Evolutionary conservation across 106 monocot genomes (phyloP).

Genomic region (Apostasia ramifera): DNA sequence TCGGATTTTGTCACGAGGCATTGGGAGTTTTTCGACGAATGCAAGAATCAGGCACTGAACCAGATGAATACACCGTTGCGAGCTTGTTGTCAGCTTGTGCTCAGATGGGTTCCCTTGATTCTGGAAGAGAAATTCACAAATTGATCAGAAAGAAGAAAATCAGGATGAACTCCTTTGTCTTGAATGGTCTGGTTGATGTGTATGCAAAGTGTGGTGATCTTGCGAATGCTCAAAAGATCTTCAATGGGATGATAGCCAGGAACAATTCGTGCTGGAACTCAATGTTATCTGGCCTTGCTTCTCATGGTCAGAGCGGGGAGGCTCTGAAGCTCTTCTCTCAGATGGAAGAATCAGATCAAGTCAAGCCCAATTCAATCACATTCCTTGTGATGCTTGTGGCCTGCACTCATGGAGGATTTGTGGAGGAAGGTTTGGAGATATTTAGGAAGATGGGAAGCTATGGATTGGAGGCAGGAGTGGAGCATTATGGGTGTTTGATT

Average conservation of each 20-base stretch:
- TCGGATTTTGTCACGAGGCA: constrained; percentile 60
- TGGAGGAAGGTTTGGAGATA: constrained; percentile 40
- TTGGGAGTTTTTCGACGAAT: constrained; percentile 41
- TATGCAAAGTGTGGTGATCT: constrained; percentile 77
- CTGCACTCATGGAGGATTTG: constrained; percentile 46
- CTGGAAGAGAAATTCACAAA: constrained; percentile 34
- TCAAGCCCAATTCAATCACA: constrained; percentile 35
- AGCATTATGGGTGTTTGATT: constrained; percentile 59
- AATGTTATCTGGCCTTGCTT: constrained; percentile 57
- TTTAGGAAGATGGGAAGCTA: constrained; percentile 30
- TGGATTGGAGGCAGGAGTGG: constrained; percentile 30
- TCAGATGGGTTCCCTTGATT: constrained; percentile 35
- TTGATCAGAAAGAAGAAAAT: constrained; percentile 25
- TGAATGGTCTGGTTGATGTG: constrained; percentile 63
- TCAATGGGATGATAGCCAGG: constrained; percentile 24
- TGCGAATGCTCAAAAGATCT: constrained; percentile 28
- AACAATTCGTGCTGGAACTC: constrained; percentile 51
- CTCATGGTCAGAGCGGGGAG: constrained; percentile 35
- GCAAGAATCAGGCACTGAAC: constrained; percentile 30
- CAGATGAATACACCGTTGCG: constrained; percentile 49
- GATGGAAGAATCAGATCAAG: constrained; percentile 32
- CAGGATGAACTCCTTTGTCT: constrained; percentile 31
- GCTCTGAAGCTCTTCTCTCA: constrained; percentile 31
- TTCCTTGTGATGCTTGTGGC: constrained; percentile 39
- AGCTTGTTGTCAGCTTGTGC: constrained; percentile 54